Evolutionary conservation across 164 flowering plant species (phyloP).

Genomic region (Tetrastigma voinierianum): DNA sequence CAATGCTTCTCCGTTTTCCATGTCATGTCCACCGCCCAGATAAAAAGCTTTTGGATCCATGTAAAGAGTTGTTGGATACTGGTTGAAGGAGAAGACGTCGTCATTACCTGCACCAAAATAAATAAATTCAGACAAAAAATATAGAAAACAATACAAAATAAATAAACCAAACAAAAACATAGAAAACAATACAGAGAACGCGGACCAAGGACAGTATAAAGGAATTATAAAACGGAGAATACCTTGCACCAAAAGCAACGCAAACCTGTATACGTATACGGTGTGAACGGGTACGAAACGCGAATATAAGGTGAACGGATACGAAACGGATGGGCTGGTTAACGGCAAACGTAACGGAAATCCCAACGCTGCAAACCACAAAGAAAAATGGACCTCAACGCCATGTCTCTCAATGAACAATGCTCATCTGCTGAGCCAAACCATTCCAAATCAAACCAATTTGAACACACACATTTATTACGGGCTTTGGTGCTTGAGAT

Average conservation of each 20-base stretch:
- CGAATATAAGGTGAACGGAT: slow-evolving; percentile 8
- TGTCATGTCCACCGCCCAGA: too few relatives aligned
- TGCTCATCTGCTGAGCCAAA: neutral
- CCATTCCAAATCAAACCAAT: too few relatives aligned
- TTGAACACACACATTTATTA: neutral
- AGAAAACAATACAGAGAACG: neutral
- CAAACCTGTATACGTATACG: neutral
- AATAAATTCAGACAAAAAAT: neutral
- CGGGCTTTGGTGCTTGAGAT: neutral
- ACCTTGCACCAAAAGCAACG: slow-evolving; percentile 15
- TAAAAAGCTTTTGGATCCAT: too few relatives aligned
- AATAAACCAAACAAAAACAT: neutral
- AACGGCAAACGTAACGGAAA: slow-evolving; percentile 1
- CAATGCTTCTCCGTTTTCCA: too few relatives aligned
- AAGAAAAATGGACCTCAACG: too few relatives aligned
- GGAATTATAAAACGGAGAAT: neutral
- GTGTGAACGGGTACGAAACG: neutral
- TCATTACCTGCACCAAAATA: neutral
- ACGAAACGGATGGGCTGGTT: neutral
- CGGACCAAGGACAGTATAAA: neutral
- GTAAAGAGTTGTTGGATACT: too few relatives aligned
- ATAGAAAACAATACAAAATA: neutral
- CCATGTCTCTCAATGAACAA: too few relatives aligned
- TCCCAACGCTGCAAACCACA: neutral
- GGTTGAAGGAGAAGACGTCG: neutral